These are phyloP conservation scores for Dendrobium huoshanense DNA, from an alignment of 106 monocot genomes.

Conservation along the genomic window DNA sequence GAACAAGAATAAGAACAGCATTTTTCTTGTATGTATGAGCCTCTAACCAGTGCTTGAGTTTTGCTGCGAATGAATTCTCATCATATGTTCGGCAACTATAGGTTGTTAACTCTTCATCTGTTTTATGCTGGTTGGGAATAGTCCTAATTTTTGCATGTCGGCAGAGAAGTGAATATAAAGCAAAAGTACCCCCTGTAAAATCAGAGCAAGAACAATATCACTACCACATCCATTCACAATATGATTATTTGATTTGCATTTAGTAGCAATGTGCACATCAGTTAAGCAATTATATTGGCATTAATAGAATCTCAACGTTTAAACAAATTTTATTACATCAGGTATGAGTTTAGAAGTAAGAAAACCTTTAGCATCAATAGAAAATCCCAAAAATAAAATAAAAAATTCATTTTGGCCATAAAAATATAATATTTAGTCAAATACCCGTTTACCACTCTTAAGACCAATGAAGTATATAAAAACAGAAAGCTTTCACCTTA, in stretches of 20 bases:
- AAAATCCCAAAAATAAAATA: too few species aligned
- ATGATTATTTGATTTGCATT: background rate
- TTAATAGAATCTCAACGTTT: too few species aligned
- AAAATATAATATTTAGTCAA: too few species aligned
- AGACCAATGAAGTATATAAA: too few species aligned
- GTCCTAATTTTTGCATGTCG: conserved; percentile 82
- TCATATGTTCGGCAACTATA: conserved; percentile 64
- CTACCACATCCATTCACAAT: background rate
- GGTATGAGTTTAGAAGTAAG: too few species aligned
- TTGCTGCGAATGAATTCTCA: conserved; percentile 69
- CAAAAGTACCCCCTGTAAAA: conserved; percentile 72
- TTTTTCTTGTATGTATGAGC: conserved; percentile 64
- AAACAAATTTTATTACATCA: too few species aligned
- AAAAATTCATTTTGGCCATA: too few species aligned
- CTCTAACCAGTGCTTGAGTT: conserved; percentile 72
- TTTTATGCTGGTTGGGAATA: conserved; percentile 84
- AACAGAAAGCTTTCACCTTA: too few species aligned
- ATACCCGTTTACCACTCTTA: too few species aligned
- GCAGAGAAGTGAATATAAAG: conserved; percentile 73
- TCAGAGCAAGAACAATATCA: background rate
- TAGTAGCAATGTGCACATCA: background rate
- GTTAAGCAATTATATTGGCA: too few species aligned
- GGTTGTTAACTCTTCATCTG: conserved; percentile 84
- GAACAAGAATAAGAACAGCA: conserved; percentile 72
- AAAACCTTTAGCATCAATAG: too few species aligned